These are phyloP conservation scores for Penicillium italicum DNA, from an alignment of 2,329 filamentous ascomycete species.

Conservation along the genomic window DNA sequence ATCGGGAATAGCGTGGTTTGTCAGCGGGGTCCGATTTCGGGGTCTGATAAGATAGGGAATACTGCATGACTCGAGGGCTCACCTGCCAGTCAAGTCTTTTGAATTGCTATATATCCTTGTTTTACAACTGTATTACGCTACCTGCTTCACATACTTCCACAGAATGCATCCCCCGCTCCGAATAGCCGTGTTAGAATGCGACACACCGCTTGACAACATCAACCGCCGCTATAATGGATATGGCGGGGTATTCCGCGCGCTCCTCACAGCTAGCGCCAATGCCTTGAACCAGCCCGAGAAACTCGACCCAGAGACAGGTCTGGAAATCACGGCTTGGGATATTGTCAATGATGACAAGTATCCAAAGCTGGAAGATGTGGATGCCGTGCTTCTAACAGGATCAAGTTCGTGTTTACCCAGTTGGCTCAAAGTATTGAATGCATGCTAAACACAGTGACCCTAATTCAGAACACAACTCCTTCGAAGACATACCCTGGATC, in stretches of 20 bases:
- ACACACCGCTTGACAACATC: constrained; percentile 66
- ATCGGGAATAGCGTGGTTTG: background rate
- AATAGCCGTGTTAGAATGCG: constrained; percentile 85
- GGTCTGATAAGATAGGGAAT: background rate
- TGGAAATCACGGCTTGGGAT: constrained; percentile 65
- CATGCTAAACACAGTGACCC: background rate
- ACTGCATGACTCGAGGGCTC: background rate
- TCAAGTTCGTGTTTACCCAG: constrained; percentile 47
- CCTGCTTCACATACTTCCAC: background rate
- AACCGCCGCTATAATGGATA: constrained; percentile 67
- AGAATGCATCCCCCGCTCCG: constrained; percentile 54
- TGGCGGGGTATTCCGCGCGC: constrained; percentile 63
- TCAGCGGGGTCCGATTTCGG: background rate
- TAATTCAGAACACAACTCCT: constrained; percentile 64
- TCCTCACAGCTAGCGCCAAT: constrained; percentile 56
- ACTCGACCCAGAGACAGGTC: constrained; percentile 37
- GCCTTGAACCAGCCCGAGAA: constrained; percentile 38
- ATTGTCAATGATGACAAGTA: constrained; percentile 67
- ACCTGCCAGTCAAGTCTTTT: background rate
- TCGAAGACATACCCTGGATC: constrained; percentile 73
- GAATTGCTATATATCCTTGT: background rate
- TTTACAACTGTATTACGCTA: background rate
- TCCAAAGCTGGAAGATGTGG: constrained; percentile 68
- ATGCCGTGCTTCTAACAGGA: constrained; percentile 79
- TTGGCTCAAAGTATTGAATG: background rate